Percentiles rank a stretch among this genome's conserved stretches.
Evolutionary conservation across 495 filamentous ascomycete species (phyloP).

Genomic region (Lophiostoma macrostomum): DNA sequence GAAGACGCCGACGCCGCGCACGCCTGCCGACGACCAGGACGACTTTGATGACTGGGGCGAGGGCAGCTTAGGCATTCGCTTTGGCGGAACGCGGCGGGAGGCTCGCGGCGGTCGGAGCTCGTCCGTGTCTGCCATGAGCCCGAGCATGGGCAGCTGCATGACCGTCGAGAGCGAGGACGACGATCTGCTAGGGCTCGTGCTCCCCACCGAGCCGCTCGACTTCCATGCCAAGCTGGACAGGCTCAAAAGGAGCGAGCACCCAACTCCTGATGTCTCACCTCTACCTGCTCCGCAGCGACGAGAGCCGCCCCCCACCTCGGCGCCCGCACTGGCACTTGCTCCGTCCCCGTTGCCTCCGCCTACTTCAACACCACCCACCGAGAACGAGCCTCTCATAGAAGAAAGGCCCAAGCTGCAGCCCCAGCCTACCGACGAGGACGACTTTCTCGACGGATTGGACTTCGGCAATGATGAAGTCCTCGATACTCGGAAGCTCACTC

Average conservation of each 20-base stretch:
- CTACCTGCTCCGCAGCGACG: slow-evolving; percentile 17
- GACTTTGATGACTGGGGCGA: slow-evolving; percentile 94
- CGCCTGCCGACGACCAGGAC: slow-evolving; percentile 52
- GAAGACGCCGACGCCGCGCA: slow-evolving; percentile 54
- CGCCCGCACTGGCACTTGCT: slow-evolving; percentile 9
- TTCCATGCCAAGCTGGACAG: slow-evolving; percentile 72
- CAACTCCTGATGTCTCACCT: slow-evolving; percentile 26
- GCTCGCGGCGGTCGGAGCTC: slow-evolving; percentile 75
- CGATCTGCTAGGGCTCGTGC: slow-evolving; percentile 74
- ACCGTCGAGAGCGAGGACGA: slow-evolving; percentile 96
- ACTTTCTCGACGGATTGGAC: slow-evolving; percentile 84
- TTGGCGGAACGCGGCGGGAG: slow-evolving; percentile 79
- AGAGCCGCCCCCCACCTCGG: slow-evolving; percentile 28
- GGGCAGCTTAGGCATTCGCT: slow-evolving; percentile 82
- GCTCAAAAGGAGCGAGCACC: slow-evolving; percentile 44
- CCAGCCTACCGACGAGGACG: slow-evolving; percentile 59
- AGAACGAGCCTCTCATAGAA: neutral
- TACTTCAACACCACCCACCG: neutral
- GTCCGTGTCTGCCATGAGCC: slow-evolving; percentile 81
- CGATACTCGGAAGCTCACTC: slow-evolving; percentile 68
- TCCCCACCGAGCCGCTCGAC: slow-evolving; percentile 79
- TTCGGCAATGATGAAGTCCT: slow-evolving; percentile 81
- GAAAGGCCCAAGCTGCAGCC: slow-evolving; percentile 37
- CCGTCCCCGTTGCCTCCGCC: slow-evolving; percentile 1
- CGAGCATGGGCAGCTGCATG: slow-evolving; percentile 83